These are phyloP conservation scores for Abelmoschus esculentus DNA, from an alignment of 345 rosid species.

Conservation along the genomic window DNA sequence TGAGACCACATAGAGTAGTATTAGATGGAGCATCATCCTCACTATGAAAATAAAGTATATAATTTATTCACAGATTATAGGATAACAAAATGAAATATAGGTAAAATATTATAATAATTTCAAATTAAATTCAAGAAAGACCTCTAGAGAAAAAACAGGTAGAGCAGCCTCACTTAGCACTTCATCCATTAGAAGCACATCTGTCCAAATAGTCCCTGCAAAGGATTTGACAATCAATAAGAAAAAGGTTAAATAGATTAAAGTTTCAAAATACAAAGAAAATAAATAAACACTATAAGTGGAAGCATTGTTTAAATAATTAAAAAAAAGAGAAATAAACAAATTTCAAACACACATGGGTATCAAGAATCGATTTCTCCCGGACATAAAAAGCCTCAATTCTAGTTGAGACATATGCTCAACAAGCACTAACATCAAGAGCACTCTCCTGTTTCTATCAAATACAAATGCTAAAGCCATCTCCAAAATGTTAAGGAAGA, in stretches of 20 bases:
- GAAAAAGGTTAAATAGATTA: conserved; percentile 15
- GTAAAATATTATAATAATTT: neutral
- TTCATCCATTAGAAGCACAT: conserved; percentile 79
- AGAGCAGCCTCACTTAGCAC: conserved; percentile 69
- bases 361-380: conserved; percentile 2
- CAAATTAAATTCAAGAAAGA: conserved; percentile 22
- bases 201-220: conserved; percentile 76
- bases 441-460: neutral
- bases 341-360: neutral
- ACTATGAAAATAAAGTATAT: neutral
- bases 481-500: neutral
- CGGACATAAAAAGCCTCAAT: neutral
- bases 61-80: neutral
- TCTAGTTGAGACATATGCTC: neutral
- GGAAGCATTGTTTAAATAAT: neutral
- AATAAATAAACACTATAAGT: neutral
- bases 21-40: conserved; percentile 14
- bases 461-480: neutral
- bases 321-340: conserved; percentile 1
- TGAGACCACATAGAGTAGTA: conserved; percentile 35
- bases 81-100: conserved; percentile 1
- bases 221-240: conserved; percentile 16
- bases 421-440: neutral
- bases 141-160: conserved; percentile 63
- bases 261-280: conserved; percentile 12